Base-by-base conservation (phyloP, 2,329 filamentous ascomycete genomes). In the Keithomyces neogunnii region DNA sequence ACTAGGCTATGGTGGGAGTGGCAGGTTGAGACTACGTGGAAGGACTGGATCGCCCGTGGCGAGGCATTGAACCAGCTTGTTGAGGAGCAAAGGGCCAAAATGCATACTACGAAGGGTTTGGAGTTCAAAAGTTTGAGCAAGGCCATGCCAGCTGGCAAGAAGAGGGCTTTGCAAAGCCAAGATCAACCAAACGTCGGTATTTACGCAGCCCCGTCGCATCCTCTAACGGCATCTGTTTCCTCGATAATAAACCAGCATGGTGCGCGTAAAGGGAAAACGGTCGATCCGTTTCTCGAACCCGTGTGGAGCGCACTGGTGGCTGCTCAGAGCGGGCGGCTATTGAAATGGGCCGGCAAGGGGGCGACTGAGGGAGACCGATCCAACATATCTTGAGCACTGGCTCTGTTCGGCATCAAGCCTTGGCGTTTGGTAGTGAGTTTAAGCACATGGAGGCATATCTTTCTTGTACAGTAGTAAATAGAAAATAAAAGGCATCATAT, bases 21-120 rank as follows among this genome's bases (percentile, higher is more conserved):
- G 31, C 59, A 62, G 51, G 56, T 73, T 13, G 61, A 66, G 4
- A 53, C 43, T 7, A 62, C 66, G 42, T 64, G 62, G 59, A 55
- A 57, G 11, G 71, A 78, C 51, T 66, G 69, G 63, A 53, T 68
- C 28, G 74, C 73, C 6, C 63, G 72, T 31, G 68, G 68, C 2
- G 56, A 58, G 10, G 74, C 73, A 5, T 55, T 77, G 50, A 58
- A 69, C 51, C 55, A 67, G 35, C 63, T 78, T 29, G 63, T 70
- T 5, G 62, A 71, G 43, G 56, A 63, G 9, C 75, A 77, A 59
- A 65, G 61, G 51, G 50, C 42, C 7, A 52, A 66, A 33, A 59
- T 55, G 5, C 55, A 62, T 47, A 52, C 60, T 49, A 62, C 67
- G 29, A 38, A 19, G 4, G 48, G 8, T 13, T 19, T 6, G 19